Conservation (phyloP, 1,284 basidiomycete genomes). For the Flammula alnicola region DNA sequence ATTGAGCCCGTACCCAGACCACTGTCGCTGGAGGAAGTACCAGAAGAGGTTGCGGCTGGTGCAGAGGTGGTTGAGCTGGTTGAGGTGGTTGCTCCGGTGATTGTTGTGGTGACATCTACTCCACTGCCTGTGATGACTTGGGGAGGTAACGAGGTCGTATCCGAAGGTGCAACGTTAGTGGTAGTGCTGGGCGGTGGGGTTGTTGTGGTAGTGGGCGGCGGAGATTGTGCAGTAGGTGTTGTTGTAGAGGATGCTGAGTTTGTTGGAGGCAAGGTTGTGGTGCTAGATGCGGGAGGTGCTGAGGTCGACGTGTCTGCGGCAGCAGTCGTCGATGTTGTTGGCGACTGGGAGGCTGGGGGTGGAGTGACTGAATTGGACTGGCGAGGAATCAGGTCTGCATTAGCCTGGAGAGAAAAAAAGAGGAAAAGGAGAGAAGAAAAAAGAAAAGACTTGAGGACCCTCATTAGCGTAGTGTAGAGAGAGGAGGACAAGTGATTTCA, state of each 20-base stretch:
- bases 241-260: slow-evolving; percentile 8
- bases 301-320: slow-evolving; percentile 1
- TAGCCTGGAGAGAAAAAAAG: slow-evolving; percentile 24
- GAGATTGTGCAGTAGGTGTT: too few species aligned
- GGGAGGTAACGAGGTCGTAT: too few species aligned
- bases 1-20: slow-evolving; percentile 69
- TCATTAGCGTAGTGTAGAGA: slow-evolving; percentile 20
- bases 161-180: too few species aligned
- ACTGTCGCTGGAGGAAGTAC: slow-evolving; percentile 21
- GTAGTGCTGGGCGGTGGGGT: too few species aligned
- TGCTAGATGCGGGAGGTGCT: slow-evolving; percentile 11
- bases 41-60: slow-evolving; percentile 18
- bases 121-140: too few species aligned
- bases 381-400: slow-evolving; percentile 16
- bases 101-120: too few species aligned
- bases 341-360: not conserved
- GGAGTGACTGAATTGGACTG: not conserved
- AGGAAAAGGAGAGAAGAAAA: slow-evolving; percentile 33
- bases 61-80: slow-evolving; percentile 3
- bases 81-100: slow-evolving; percentile 17
- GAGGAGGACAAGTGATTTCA: slow-evolving; percentile 8
- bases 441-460: slow-evolving; percentile 28
- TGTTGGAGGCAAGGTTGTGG: slow-evolving; percentile 16
- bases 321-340: not conserved
- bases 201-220: too few species aligned